A percentile compares a stretch with the other conserved stretches of the same genome.
Conservation (phyloP, 345 rosid species). For the Combretum micranthum region DNA sequence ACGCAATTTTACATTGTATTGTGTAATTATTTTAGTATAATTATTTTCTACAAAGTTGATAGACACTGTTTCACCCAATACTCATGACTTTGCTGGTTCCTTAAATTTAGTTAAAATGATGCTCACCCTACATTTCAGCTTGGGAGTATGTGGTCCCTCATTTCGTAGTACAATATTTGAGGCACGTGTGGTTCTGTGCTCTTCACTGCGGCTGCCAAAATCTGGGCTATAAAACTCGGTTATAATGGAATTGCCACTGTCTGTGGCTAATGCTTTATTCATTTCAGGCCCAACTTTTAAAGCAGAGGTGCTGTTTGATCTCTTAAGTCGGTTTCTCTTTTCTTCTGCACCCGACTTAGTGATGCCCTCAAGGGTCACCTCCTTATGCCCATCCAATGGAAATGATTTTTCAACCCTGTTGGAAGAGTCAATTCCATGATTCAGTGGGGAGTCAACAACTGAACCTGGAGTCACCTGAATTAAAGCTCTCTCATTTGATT, state of each 20-base stretch:
- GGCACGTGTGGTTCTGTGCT: constrained; percentile 21
- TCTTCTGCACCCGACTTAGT: constrained; percentile 30
- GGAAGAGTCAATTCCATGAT: constrained; percentile 20
- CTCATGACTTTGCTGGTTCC: background rate
- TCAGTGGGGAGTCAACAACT: constrained; percentile 29
- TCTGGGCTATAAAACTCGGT: constrained; percentile 69
- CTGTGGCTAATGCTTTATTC: constrained; percentile 41
- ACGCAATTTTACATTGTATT: no score
- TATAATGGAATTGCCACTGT: constrained; percentile 52
- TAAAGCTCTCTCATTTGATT: constrained; percentile 33
- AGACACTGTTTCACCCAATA: no score
- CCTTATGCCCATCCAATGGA: constrained; percentile 21
- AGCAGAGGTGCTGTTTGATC: constrained; percentile 82
- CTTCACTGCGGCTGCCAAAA: constrained; percentile 31
- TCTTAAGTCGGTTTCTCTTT: constrained; percentile 58
- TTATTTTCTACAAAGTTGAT: no score
- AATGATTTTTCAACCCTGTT: constrained; percentile 19
- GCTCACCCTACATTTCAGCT: constrained; percentile 80
- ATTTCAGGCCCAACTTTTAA: constrained; percentile 40
- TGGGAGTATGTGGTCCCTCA: constrained; percentile 46
- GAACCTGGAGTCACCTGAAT: constrained; percentile 25
- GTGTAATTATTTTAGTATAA: no score
- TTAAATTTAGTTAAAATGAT: constrained; percentile 8
- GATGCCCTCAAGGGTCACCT: constrained; percentile 17
- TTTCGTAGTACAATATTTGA: constrained; percentile 29